Evolutionary conservation across 768 basidiomycete genomes (phyloP), one percentile per base, ranked within the genome.

Genomic region (Auricularia heimuer): DNA sequence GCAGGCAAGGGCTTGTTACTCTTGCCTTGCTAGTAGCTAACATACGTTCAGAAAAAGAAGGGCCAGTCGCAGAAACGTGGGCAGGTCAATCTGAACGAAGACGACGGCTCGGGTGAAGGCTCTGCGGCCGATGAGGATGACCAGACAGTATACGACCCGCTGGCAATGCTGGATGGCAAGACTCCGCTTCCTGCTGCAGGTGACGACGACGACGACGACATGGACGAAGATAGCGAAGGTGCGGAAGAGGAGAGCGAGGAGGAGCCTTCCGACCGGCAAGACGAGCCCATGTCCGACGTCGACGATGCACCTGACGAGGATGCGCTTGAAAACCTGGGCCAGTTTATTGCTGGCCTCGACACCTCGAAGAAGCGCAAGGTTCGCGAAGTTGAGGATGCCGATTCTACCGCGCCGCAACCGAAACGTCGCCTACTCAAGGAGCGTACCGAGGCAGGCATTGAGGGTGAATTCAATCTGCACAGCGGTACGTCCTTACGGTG

Each of bases 401-500:
- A 68, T 1, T 76, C 72, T 7, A 69, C 69, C 14, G 64, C 66
- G 4, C 73, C 71, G 44, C 71, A 74, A 16, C 76, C 79, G 62
- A 89, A 88, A 71, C 80, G 88, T 54, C 84, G 90, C 10, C 76
- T 83, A 1, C 71, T 93, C 62, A 77, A 82, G 64, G 92, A 94
- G 70, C 82, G 83, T 62, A 92, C 87, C 2, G 88, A 91, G 70
- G 84, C 86, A 35, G 92, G 90, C 4, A 82, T 81, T 36, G 94
- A 94, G 72, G 86, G 85, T 69, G 92, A 94, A 70, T 95, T 94
- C 71, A 84, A 56, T 14, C 33, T 44, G 7, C n/a, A 33, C 35
- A 63, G 33, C 61, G 36, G 44, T 61, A 42, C 24, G 4, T 45
- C 34, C 16, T 65, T 29, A 29, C 29, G 29, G 29, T 56, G 35